Evolutionary conservation across 257 asterid species (phyloP).

Genomic region (Primulina eburnea): DNA sequence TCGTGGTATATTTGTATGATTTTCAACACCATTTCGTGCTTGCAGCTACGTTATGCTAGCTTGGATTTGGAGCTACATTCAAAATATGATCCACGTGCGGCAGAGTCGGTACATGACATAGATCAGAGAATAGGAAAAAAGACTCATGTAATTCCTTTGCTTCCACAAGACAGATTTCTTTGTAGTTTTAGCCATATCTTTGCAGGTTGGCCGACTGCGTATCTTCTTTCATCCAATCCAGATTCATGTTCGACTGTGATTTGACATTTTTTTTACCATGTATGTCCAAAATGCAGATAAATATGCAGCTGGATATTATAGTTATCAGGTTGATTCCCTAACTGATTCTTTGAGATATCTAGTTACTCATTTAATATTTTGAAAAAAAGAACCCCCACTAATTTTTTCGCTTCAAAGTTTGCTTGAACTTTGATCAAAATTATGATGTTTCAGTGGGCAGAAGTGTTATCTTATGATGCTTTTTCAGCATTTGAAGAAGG

Average conservation of each 20-base stretch:
- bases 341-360: not conserved
- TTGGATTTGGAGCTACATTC: conserved; percentile 70
- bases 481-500: conserved; percentile 53
- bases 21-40: too few species aligned
- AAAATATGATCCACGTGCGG: conserved; percentile 62
- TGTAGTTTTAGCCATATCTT: conserved; percentile 76
- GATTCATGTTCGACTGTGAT: conserved; percentile 4
- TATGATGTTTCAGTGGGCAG: conserved; percentile 45
- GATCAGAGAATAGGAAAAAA: conserved; percentile 57
- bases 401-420: not conserved
- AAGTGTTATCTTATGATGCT: conserved; percentile 50
- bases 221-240: conserved; percentile 1
- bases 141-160: conserved; percentile 62
- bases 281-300: conserved; percentile 40
- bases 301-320: conserved; percentile 84
- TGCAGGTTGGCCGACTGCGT: conserved; percentile 42
- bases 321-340: conserved; percentile 58
- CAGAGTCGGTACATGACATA: conserved; percentile 53
- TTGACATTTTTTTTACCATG: not conserved
- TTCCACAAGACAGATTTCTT: conserved; percentile 75
- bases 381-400: not conserved
- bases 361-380: not conserved
- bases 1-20: too few species aligned
- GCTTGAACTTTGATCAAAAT: not conserved
- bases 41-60: conserved; percentile 43